Conservation (phyloP, 1,139 yeast species). For the Blastobotrys aristatus region DNA sequence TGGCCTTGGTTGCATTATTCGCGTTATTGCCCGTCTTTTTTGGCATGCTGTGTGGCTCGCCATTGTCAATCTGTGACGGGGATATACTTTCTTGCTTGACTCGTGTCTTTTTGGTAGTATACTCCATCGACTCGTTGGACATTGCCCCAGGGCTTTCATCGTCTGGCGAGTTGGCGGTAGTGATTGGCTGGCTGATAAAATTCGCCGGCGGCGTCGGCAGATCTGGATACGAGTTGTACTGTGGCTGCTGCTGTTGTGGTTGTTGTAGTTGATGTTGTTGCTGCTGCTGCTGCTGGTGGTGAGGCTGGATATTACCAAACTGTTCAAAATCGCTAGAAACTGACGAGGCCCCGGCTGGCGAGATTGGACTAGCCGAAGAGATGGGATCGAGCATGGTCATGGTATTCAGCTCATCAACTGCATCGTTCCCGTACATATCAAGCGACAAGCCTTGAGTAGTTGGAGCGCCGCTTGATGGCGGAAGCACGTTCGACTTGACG, state of each 20-base stretch:
- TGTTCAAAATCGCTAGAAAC: slow-evolving; percentile 1
- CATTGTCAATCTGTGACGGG: too few species aligned
- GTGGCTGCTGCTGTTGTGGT: not conserved
- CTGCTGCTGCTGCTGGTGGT: not conserved
- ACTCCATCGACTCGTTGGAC: slow-evolving; percentile 4
- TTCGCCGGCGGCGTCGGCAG: slow-evolving; percentile 13
- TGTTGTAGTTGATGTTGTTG: not conserved
- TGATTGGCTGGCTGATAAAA: slow-evolving; percentile 4
- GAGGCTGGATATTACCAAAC: not conserved
- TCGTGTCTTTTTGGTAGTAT: not conserved
- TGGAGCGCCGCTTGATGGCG: not conserved
- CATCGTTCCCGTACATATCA: slow-evolving; percentile 1
- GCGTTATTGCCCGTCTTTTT: not conserved
- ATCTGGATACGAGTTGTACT: slow-evolving; percentile 3
- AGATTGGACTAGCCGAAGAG: slow-evolving; percentile 1
- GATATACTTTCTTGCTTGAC: slow-evolving; percentile 8
- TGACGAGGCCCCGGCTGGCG: slow-evolving; percentile 4
- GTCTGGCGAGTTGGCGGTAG: slow-evolving; percentile 1
- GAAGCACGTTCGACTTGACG: not conserved
- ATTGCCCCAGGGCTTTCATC: slow-evolving; percentile 1
- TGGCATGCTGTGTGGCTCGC: not conserved
- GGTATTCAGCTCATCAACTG: not conserved
- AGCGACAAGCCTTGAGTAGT: slow-evolving; percentile 1
- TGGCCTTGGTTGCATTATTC: slow-evolving; percentile 23
- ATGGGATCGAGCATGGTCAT: not conserved